These are phyloP conservation scores for Sugiyamaella neomexicana DNA, from an alignment of 1,139 yeast species.

Conservation along the genomic window DNA sequence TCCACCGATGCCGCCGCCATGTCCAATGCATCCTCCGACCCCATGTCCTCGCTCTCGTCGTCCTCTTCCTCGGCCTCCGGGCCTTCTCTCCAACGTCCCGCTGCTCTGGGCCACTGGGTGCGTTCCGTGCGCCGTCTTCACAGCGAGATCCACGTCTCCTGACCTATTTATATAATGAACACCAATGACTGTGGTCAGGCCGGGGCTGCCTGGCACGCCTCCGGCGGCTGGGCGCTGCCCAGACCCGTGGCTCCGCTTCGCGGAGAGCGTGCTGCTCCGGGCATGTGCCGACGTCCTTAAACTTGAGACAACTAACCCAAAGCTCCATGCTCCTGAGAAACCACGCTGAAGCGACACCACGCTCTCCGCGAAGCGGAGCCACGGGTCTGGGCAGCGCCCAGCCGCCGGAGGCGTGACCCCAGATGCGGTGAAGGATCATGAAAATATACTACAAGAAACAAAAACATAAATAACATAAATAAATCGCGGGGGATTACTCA, in stretches of 20 bases:
- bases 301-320: no score
- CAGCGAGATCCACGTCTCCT: conserved; percentile 2
- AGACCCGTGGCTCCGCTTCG: conserved; percentile 4
- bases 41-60: neutral
- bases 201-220: neutral
- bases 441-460: conserved; percentile 8
- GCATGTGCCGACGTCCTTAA: no score
- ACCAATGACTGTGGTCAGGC: neutral
- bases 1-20: conserved; percentile 15
- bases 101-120: conserved; percentile 2
- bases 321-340: no score
- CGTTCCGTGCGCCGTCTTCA: conserved; percentile 5
- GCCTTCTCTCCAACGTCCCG: neutral
- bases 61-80: neutral
- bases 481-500: neutral
- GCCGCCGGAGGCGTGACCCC: neutral
- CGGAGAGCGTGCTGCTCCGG: conserved; percentile 1
- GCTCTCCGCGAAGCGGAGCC: neutral
- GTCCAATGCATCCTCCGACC: neutral
- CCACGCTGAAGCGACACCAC: no score
- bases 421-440: neutral
- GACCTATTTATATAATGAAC: neutral
- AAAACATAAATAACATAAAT: conserved; percentile 15
- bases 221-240: conserved; percentile 10
- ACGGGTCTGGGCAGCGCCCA: neutral